Evolutionary conservation across 106 monocot species (phyloP).

Genomic region (Dendrobium catenatum): DNA sequence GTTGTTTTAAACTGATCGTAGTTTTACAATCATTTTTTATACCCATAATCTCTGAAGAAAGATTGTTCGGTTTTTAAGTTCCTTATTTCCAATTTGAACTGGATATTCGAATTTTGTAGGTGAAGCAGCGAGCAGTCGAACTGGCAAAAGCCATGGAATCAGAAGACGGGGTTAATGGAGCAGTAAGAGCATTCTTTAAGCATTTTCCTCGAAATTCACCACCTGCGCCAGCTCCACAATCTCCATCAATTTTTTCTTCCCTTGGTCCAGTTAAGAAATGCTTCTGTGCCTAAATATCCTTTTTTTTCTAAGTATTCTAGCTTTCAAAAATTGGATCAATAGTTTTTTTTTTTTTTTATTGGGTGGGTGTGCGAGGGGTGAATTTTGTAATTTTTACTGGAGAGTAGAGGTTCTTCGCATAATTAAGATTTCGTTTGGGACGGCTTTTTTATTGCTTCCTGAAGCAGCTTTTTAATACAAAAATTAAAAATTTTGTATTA

Average conservation of each 20-base stretch:
- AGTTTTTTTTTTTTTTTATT: too few relatives aligned
- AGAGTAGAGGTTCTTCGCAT: too few relatives aligned
- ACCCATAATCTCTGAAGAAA: neutral
- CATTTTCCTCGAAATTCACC: constrained; percentile 35
- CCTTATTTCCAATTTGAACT: neutral
- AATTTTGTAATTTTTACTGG: too few relatives aligned
- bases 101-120: constrained; percentile 16
- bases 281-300: constrained; percentile 10
- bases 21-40: too few relatives aligned
- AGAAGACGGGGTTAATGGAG: constrained; percentile 56
- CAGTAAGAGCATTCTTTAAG: constrained; percentile 58
- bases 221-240: neutral
- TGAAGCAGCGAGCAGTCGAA: constrained; percentile 46
- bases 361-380: too few relatives aligned
- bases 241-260: neutral
- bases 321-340: too few relatives aligned
- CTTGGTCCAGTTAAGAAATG: constrained; percentile 33
- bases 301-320: too few relatives aligned
- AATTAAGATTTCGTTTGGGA: too few relatives aligned
- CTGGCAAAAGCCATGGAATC: constrained; percentile 45
- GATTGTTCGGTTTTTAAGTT: neutral
- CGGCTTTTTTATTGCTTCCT: too few relatives aligned
- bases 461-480: too few relatives aligned
- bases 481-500: too few relatives aligned
- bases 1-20: too few relatives aligned